Conservation (phyloP, 345 rosid genomes). For the Gynandropsis gynandra region DNA sequence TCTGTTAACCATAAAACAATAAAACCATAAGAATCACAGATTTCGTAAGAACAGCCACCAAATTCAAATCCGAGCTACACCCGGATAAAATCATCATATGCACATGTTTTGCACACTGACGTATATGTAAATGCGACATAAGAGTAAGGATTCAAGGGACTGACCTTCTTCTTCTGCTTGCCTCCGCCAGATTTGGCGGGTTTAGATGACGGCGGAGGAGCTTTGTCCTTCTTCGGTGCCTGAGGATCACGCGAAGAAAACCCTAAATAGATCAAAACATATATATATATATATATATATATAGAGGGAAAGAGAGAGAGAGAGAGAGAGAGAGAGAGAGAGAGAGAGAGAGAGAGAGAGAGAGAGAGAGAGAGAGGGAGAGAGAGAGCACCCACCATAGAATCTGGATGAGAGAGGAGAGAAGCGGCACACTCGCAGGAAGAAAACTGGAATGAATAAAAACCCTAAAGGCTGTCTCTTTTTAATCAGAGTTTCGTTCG, state of each 20-base stretch:
- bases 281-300: too few relatives aligned
- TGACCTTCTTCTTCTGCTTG: conserved; percentile 13
- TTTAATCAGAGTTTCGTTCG: too few relatives aligned
- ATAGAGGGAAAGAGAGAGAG: not conserved
- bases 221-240: conserved; percentile 15
- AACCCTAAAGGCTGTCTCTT: too few relatives aligned
- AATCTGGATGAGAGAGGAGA: not conserved
- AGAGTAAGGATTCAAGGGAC: not conserved
- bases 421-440: not conserved
- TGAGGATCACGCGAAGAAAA: not conserved
- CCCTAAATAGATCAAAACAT: not conserved
- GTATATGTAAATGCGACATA: too few relatives aligned
- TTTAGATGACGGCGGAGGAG: conserved; percentile 11
- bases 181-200: conserved; percentile 14
- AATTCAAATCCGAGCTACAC: not conserved
- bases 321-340: not conserved
- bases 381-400: conserved; percentile 17
- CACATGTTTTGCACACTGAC: too few relatives aligned
- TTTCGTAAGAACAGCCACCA: not conserved
- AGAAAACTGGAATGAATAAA: too few relatives aligned
- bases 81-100: not conserved
- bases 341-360: not conserved
- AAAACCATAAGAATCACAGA: not conserved
- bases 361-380: not conserved
- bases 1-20: conserved; percentile 20